A percentile compares a stretch with the other conserved stretches of the same genome.
Conservation (phyloP, 2,329 filamentous ascomycete species). For the Mycosphaerelloides madeirae region DNA sequence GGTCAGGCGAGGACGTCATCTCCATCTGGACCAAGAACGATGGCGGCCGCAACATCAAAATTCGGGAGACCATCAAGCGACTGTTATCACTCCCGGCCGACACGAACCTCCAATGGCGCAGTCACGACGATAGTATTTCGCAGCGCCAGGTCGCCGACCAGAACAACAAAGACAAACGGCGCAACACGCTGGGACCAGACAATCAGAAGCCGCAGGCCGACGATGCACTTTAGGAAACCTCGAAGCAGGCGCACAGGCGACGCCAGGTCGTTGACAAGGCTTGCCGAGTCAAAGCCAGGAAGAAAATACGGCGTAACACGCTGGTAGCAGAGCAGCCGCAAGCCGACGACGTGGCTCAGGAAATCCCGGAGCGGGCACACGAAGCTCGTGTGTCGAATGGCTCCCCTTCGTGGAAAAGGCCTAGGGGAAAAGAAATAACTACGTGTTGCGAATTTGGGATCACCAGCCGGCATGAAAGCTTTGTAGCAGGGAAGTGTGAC, state of each 20-base stretch:
- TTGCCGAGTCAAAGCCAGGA: conserved; percentile 66
- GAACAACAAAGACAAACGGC: conserved; percentile 51
- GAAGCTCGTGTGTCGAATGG: too few relatives aligned
- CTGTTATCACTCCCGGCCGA: conserved; percentile 79
- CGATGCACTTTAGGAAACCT: not conserved
- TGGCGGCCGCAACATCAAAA: conserved; percentile 90
- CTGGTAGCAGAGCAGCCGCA: conserved; percentile 10
- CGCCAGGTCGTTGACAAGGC: conserved; percentile 81
- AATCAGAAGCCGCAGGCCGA: conserved; percentile 9
- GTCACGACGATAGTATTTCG: conserved; percentile 91
- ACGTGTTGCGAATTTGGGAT: too few relatives aligned
- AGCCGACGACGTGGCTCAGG: not conserved
- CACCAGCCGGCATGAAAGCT: too few relatives aligned
- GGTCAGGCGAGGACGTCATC: conserved; percentile 93
- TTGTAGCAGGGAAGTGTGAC: not conserved
- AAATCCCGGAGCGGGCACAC: not conserved
- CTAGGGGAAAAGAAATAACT: too few relatives aligned
- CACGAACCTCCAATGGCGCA: conserved; percentile 91
- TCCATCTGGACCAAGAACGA: conserved; percentile 97
- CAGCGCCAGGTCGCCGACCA: conserved; percentile 88
- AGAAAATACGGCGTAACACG: conserved; percentile 44
- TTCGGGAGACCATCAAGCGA: conserved; percentile 94
- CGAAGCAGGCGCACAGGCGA: conserved; percentile 45
- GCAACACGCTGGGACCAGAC: conserved; percentile 31
- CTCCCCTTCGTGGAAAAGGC: too few relatives aligned